phyloP scores from a whole-genome alignment of 805 yeast species.

The Cyberlindnera euphorbiiphila region DNA sequence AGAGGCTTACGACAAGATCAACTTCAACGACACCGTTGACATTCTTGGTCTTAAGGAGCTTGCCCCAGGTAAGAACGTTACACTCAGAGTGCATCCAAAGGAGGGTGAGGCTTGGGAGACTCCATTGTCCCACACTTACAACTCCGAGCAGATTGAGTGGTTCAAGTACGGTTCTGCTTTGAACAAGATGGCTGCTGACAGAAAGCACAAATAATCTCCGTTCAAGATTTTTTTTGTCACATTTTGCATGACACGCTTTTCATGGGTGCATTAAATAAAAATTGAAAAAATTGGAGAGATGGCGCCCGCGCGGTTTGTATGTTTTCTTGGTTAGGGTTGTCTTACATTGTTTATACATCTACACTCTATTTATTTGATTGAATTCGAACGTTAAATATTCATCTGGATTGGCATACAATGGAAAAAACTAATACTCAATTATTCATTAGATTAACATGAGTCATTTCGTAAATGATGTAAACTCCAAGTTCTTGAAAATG shows the following conservation, averaged over 20 bases:
- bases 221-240: too few relatives aligned
- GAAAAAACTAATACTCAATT: not conserved
- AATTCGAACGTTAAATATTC: slow-evolving; percentile 2
- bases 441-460: not conserved
- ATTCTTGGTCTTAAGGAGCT: slow-evolving; percentile 76
- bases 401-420: not conserved
- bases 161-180: slow-evolving; percentile 98
- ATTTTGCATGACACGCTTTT: too few relatives aligned
- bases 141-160: slow-evolving; percentile 96
- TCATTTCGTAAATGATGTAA: slow-evolving; percentile 27
- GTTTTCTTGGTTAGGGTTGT: too few relatives aligned
- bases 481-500: slow-evolving; percentile 27
- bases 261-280: too few relatives aligned
- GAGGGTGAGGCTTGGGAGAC: slow-evolving; percentile 84
- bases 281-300: too few relatives aligned
- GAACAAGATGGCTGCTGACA: slow-evolving; percentile 79
- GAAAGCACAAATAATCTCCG: too few relatives aligned
- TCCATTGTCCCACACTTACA: slow-evolving; percentile 93
- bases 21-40: slow-evolving; percentile 87
- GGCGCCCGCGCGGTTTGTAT: slow-evolving; percentile 3
- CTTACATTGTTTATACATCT: slow-evolving; percentile 5
- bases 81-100: slow-evolving; percentile 66
- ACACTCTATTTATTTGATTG: slow-evolving; percentile 6
- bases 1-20: slow-evolving; percentile 90
- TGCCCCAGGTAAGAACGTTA: slow-evolving; percentile 91